A percentile compares a stretch with the other conserved stretches of the same genome.
Evolutionary conservation across 2,329 filamentous ascomycete genomes (phyloP).

Genomic region (Botryotinia calthae): DNA sequence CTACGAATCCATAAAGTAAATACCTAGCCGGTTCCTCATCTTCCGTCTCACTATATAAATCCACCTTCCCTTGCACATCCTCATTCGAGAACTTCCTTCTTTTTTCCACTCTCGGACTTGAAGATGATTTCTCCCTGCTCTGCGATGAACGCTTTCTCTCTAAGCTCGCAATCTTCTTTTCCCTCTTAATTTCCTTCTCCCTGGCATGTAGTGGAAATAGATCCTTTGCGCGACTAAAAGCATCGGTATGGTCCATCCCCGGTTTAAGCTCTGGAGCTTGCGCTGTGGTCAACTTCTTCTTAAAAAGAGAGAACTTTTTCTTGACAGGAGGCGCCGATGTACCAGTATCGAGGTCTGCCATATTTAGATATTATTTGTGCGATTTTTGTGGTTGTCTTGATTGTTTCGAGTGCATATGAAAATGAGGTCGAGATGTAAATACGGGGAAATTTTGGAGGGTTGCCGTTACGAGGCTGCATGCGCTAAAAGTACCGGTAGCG

Average conservation of each 20-base stretch:
- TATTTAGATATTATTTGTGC: not conserved
- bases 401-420: not conserved
- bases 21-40: constrained; percentile 10
- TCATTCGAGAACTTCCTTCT: constrained; percentile 29
- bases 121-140: constrained; percentile 30
- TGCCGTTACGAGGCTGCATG: not conserved
- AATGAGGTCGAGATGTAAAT: not conserved
- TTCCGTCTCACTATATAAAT: constrained; percentile 23
- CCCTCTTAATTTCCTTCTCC: constrained; percentile 41
- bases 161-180: constrained; percentile 33
- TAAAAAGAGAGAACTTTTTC: constrained; percentile 50
- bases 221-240: constrained; percentile 50
- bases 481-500: constrained; percentile 11
- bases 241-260: constrained; percentile 40
- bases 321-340: constrained; percentile 18
- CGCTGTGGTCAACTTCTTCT: constrained; percentile 50
- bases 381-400: not conserved
- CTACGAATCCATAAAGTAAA: not conserved
- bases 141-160: constrained; percentile 31
- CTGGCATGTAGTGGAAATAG: constrained; percentile 47
- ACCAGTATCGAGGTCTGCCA: constrained; percentile 17
- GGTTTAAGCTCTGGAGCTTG: constrained; percentile 38
- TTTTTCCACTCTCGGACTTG: constrained; percentile 31
- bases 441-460: not conserved
- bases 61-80: constrained; percentile 23